Conservation (phyloP, 306 rosid genomes). For the Dicorynia guianensis region DNA sequence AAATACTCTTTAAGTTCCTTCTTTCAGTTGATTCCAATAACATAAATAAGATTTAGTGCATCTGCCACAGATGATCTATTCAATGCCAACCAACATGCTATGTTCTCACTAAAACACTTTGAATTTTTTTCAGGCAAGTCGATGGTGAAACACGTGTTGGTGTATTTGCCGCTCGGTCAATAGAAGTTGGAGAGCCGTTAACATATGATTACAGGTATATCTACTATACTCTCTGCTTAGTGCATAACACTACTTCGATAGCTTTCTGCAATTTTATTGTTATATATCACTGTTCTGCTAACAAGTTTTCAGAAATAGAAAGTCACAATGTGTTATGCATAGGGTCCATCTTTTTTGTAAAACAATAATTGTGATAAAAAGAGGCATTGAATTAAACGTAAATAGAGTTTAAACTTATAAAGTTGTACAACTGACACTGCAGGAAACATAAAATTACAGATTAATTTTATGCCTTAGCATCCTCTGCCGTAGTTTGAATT, state of each 20-base stretch:
- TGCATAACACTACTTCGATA: not conserved
- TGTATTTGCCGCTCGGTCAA: conserved; percentile 79
- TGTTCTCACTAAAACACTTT: conserved; percentile 29
- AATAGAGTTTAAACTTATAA: no score
- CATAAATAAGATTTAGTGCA: conserved; percentile 6
- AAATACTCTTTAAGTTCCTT: not conserved
- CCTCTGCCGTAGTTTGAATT: conserved; percentile 16
- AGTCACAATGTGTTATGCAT: conserved; percentile 1
- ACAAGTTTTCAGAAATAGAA: not conserved
- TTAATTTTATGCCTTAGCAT: not conserved
- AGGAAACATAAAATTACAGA: not conserved
- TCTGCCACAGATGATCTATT: not conserved
- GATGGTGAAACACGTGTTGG: conserved; percentile 94
- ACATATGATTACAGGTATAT: conserved; percentile 91
- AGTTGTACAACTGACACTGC: not conserved
- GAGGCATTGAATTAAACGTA: no score
- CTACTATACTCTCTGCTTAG: conserved; percentile 11
- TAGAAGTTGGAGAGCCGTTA: conserved; percentile 80
- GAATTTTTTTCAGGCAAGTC: conserved; percentile 74
- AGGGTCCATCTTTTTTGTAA: no score
- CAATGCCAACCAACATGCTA: not conserved
- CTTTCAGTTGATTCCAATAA: conserved; percentile 14
- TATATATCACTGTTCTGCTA: not conserved
- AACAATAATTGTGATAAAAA: no score
- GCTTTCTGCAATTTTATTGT: no score